Conservation (phyloP, 352 stramenopile species). For the Globisporangium nagaii region DNA sequence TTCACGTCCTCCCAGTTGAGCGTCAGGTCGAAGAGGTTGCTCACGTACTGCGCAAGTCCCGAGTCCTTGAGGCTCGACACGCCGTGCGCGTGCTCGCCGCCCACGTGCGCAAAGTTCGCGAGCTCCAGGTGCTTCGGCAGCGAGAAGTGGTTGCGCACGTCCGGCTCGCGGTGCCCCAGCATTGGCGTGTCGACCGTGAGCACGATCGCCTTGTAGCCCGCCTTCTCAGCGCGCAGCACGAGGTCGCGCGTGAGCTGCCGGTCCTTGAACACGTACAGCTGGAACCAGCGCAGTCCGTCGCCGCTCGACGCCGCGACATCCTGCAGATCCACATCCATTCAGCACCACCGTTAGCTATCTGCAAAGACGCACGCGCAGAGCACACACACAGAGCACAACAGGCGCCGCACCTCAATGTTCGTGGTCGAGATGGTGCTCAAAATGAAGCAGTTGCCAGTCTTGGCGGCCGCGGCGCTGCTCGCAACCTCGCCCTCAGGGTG, state of each 20-base stretch:
- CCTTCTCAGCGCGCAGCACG: constrained; percentile 85
- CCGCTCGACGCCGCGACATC: constrained; percentile 54
- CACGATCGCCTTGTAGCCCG: constrained; percentile 94
- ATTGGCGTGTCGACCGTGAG: constrained; percentile 95
- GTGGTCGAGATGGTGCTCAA: constrained; percentile 92
- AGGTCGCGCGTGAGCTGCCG: constrained; percentile 89
- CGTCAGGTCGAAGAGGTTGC: constrained; percentile 90
- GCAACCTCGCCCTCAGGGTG: constrained; percentile 92
- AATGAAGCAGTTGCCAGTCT: constrained; percentile 88
- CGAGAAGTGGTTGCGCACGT: constrained; percentile 92
- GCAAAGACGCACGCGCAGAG: background rate
- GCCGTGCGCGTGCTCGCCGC: constrained; percentile 56
- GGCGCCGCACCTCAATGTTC: constrained; percentile 78
- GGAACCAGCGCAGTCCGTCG: constrained; percentile 89
- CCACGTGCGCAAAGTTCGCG: constrained; percentile 38
- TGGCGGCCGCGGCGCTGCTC: constrained; percentile 72
- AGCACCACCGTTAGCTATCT: background rate
- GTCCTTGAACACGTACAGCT: constrained; percentile 96
- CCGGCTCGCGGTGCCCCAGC: constrained; percentile 93
- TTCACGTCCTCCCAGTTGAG: constrained; percentile 92
- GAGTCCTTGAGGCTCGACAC: constrained; percentile 48
- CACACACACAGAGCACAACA: background rate
- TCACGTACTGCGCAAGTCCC: constrained; percentile 43
- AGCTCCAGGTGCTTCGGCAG: constrained; percentile 66
- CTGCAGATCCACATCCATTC: constrained; percentile 6